These are phyloP conservation scores for Fusarium concolor DNA, from an alignment of 2,329 filamentous ascomycete genomes.

Conservation along the genomic window DNA sequence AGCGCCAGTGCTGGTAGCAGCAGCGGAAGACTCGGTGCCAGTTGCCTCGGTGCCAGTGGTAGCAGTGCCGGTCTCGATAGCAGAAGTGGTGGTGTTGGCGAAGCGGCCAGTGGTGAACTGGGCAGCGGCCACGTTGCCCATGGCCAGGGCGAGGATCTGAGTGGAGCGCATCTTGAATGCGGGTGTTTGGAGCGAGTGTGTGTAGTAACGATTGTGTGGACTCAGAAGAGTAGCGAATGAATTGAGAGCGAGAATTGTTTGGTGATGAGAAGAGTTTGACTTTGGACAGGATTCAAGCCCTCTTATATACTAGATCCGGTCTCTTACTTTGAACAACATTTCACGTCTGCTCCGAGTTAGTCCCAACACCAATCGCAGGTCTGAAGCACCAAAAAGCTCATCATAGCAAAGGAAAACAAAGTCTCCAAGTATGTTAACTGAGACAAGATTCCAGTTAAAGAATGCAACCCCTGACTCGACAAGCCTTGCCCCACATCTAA, in stretches of 20 bases:
- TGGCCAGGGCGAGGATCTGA: conserved; percentile 46
- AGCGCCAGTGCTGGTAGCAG: conserved; percentile 16
- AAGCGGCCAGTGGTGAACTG: conserved; percentile 19
- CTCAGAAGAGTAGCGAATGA: conserved; percentile 44
- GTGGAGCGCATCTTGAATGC: conserved; percentile 49
- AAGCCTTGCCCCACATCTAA: conserved; percentile 31
- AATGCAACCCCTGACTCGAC: conserved; percentile 28
- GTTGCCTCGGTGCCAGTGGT: background rate
- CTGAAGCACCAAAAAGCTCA: too few relatives aligned
- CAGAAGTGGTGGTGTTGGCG: conserved; percentile 2
- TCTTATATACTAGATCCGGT: conserved; percentile 42
- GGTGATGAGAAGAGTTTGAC: conserved; percentile 27
- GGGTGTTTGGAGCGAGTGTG: conserved; percentile 31
- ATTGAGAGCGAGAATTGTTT: conserved; percentile 44
- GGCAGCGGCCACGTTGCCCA: conserved; percentile 47
- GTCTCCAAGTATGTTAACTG: conserved; percentile 1
- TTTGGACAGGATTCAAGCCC: conserved; percentile 16
- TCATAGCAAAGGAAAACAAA: too few relatives aligned
- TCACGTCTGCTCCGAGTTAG: background rate
- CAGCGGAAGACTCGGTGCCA: conserved; percentile 1
- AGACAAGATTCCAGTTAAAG: conserved; percentile 33
- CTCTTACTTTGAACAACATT: background rate
- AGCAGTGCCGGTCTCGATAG: conserved; percentile 3
- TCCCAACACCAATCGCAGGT: too few relatives aligned
- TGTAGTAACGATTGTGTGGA: conserved; percentile 39